Evolutionary conservation across 257 asterid species (phyloP).

Genomic region (Knoxia roxburghii): DNA sequence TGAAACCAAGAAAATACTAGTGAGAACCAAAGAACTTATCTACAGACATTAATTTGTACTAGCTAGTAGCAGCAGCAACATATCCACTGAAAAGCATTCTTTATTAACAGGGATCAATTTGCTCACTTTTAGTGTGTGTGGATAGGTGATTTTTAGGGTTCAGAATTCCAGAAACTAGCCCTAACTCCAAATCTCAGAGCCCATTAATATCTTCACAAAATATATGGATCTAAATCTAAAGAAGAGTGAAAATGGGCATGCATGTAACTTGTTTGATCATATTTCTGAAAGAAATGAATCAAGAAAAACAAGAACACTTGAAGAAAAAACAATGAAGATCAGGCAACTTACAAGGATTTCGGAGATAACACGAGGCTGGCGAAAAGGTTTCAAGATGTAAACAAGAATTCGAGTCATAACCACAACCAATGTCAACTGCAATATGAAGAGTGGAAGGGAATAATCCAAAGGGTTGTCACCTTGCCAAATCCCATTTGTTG

Average conservation of each 20-base stretch:
- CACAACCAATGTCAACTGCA: slow-evolving; percentile 74
- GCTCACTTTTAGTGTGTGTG: no score
- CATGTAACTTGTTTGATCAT: no score
- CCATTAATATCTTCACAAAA: no score
- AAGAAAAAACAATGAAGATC: neutral
- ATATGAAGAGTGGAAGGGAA: slow-evolving; percentile 79
- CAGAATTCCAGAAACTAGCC: no score
- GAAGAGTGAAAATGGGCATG: no score
- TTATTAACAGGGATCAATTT: neutral
- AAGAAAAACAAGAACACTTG: neutral
- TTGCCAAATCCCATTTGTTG: slow-evolving; percentile 88
- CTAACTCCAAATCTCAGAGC: no score
- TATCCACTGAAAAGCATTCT: no score
- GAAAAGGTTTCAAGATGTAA: slow-evolving; percentile 67
- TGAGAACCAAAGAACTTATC: no score
- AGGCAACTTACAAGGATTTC: slow-evolving; percentile 71
- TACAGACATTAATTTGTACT: no score
- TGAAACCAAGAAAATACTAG: neutral
- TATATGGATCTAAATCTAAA: no score
- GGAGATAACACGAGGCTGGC: slow-evolving; percentile 91
- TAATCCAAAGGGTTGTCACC: slow-evolving; percentile 95
- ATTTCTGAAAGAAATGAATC: neutral
- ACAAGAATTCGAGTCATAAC: slow-evolving; percentile 69
- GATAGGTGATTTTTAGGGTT: no score
- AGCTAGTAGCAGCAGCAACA: no score